A percentile compares a stretch with the other conserved stretches of the same genome.
Evolutionary conservation across 2,329 filamentous ascomycete genomes (phyloP).

Genomic region (Cytospora schulzeri): DNA sequence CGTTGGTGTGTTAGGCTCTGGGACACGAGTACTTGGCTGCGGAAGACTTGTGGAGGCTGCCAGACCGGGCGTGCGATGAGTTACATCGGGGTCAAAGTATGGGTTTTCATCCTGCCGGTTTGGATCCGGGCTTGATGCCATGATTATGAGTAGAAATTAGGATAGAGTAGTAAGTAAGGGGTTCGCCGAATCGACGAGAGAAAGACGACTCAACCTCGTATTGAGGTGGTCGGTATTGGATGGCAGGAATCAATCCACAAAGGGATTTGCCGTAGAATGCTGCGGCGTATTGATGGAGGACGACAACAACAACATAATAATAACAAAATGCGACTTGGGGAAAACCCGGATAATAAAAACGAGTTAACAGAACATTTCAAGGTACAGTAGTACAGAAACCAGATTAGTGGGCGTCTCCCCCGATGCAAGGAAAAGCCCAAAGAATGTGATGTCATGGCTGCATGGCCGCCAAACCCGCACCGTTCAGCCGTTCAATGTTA

Average conservation of each 20-base stretch:
- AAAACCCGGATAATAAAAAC: neutral
- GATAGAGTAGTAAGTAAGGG: neutral
- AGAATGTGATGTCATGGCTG: neutral
- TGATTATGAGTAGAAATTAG: neutral
- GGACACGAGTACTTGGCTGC: neutral
- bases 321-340: neutral
- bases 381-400: neutral
- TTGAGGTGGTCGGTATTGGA: neutral
- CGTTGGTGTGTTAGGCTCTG: conserved; percentile 11
- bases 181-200: neutral
- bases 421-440: neutral
- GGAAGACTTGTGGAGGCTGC: conserved; percentile 13
- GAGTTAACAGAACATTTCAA: neutral
- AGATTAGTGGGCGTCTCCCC: neutral
- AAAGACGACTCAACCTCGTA: conserved; percentile 2
- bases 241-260: neutral
- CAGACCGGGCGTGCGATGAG: conserved; percentile 7
- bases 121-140: conserved; percentile 1
- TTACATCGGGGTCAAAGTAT: conserved; percentile 15
- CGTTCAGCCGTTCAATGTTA: neutral
- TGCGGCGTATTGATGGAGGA: neutral
- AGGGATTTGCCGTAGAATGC: neutral
- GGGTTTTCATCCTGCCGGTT: conserved; percentile 19
- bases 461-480: too few relatives aligned
- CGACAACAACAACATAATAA: neutral